A percentile compares a stretch with the other conserved stretches of the same genome.
phyloP scores from a whole-genome alignment of 2,329 filamentous ascomycete species.

The Verticillium nonalfalfae region DNA sequence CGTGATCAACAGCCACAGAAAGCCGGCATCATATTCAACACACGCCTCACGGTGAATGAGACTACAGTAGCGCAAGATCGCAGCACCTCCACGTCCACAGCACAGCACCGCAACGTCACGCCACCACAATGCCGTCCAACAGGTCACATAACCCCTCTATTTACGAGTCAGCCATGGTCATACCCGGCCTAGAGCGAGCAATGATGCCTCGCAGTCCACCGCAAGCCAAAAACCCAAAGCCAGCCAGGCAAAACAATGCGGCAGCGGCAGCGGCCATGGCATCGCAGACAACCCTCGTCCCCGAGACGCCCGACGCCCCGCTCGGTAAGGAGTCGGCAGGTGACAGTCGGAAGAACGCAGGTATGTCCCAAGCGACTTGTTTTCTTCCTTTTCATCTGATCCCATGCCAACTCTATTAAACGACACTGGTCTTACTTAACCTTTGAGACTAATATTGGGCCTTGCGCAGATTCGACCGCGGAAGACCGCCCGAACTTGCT shows the following conservation, averaged over 20 bases:
- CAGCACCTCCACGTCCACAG: neutral
- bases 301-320: neutral
- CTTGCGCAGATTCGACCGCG: neutral
- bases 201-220: neutral
- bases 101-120: neutral
- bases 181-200: neutral
- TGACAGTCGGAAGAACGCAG: neutral
- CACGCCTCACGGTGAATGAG: neutral
- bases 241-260: neutral
- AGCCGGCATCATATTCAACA: neutral
- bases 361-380: neutral
- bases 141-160: neutral
- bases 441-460: neutral
- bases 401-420: neutral
- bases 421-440: neutral
- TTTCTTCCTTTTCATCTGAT: too few species aligned
- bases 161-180: neutral
- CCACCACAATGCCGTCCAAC: neutral
- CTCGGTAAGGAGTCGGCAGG: neutral
- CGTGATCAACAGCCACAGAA: neutral
- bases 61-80: too few species aligned
- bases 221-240: neutral
- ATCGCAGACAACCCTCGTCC: neutral
- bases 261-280: neutral
- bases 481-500: neutral